Evolutionary conservation across 176 grass and related monocot genomes (phyloP).

Genomic region (Phoenix dactylifera): DNA sequence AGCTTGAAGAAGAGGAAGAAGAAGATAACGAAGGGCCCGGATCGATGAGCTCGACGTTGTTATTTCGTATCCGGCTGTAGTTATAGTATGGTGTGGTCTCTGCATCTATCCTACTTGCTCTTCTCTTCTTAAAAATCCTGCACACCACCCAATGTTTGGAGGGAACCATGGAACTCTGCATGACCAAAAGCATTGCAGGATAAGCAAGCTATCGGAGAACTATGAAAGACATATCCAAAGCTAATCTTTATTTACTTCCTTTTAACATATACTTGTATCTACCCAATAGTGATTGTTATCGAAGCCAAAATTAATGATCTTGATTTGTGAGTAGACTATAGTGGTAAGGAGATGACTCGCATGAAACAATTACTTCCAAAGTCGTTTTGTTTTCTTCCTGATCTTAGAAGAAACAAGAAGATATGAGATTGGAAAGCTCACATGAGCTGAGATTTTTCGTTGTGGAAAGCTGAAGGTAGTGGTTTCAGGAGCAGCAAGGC

Average conservation of each 20-base stretch:
- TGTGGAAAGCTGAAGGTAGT: neutral
- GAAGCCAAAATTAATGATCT: too few species aligned
- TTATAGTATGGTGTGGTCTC: neutral
- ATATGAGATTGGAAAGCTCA: constrained; percentile 16
- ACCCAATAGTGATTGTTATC: too few species aligned
- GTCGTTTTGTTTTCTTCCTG: neutral
- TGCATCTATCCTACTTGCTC: constrained; percentile 5
- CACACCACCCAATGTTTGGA: constrained; percentile 59
- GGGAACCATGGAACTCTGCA: constrained; percentile 27
- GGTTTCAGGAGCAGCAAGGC: constrained; percentile 27
- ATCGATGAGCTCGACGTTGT: neutral
- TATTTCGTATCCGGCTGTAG: neutral
- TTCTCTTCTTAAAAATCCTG: constrained; percentile 46
- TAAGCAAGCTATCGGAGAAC: neutral
- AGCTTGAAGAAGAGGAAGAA: constrained; percentile 22
- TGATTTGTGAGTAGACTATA: too few species aligned
- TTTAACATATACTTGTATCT: neutral
- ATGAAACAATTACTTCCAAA: too few species aligned
- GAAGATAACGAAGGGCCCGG: neutral
- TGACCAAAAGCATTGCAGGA: neutral
- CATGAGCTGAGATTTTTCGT: constrained; percentile 19
- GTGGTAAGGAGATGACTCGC: too few species aligned
- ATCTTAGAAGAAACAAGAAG: neutral
- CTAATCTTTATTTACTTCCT: neutral
- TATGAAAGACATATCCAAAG: neutral